Percentiles rank a stretch among this genome's conserved stretches.
These are phyloP conservation scores for Aspergillus eucalypticola DNA, from an alignment of 2,329 filamentous ascomycete genomes.

Conservation along the genomic window DNA sequence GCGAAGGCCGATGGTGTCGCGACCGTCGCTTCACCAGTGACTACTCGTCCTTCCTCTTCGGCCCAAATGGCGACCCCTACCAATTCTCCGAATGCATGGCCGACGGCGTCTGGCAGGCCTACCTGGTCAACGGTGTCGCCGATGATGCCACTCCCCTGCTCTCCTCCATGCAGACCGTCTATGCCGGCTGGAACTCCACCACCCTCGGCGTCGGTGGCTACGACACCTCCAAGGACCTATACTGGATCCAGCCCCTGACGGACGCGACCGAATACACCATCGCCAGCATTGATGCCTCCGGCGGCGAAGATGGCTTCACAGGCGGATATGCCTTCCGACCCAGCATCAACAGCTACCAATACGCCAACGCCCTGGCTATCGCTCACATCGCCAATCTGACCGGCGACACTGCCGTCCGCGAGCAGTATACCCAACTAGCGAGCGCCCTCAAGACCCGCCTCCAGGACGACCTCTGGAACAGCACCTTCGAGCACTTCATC, in stretches of 20 bases:
- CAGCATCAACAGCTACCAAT: slow-evolving; percentile 49
- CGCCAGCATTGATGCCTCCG: slow-evolving; percentile 44
- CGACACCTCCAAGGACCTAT: slow-evolving; percentile 43
- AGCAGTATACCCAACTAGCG: slow-evolving; percentile 32
- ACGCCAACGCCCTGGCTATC: slow-evolving; percentile 47
- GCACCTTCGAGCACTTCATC: slow-evolving; percentile 47
- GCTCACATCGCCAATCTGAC: slow-evolving; percentile 40
- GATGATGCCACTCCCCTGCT: slow-evolving; percentile 34
- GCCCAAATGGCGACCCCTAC: slow-evolving; percentile 41
- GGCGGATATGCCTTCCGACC: slow-evolving; percentile 47
- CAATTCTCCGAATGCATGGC: slow-evolving; percentile 50
- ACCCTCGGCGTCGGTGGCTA: slow-evolving; percentile 42
- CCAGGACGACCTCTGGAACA: slow-evolving; percentile 47
- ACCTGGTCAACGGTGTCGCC: slow-evolving; percentile 46
- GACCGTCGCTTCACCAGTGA: slow-evolving; percentile 49
- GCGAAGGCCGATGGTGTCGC: slow-evolving; percentile 48
- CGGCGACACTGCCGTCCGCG: slow-evolving; percentile 22
- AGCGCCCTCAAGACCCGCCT: slow-evolving; percentile 39
- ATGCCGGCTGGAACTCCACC: slow-evolving; percentile 32
- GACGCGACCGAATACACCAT: slow-evolving; percentile 52
- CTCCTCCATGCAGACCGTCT: slow-evolving; percentile 23
- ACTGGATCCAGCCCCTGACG: slow-evolving; percentile 46
- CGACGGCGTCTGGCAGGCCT: slow-evolving; percentile 40
- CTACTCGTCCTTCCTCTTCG: slow-evolving; percentile 46
- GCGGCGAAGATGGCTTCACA: slow-evolving; percentile 39